phyloP scores from a whole-genome alignment of 192 early-diverging fungal genomes.

The Coemansia sp. region DNA sequence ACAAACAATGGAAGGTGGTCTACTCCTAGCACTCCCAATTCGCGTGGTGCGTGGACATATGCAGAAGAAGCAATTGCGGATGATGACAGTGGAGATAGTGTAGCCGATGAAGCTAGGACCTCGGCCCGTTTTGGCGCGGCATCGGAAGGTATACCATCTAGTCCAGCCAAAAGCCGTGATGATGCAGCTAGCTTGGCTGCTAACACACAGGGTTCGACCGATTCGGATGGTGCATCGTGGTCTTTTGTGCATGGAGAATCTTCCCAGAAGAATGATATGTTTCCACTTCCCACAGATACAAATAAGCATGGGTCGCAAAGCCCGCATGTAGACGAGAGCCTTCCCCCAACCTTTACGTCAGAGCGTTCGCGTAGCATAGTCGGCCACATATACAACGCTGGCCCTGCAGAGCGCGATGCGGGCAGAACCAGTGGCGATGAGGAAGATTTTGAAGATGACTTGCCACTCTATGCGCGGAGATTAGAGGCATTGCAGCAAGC shows the following conservation, averaged over 20 bases:
- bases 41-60: constrained; percentile 30
- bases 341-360: constrained; percentile 35
- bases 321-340: not conserved
- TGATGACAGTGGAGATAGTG: not conserved
- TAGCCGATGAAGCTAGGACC: no score
- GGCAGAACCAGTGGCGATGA: constrained; percentile 3
- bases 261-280: not conserved
- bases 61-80: constrained; percentile 36
- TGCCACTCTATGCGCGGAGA: not conserved
- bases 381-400: constrained; percentile 1
- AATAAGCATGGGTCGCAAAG: not conserved
- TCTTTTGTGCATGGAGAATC: constrained; percentile 8
- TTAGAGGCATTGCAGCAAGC: not conserved
- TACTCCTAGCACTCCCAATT: constrained; percentile 7
- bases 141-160: not conserved
- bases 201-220: not conserved
- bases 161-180: not conserved
- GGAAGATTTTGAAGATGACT: not conserved
- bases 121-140: not conserved
- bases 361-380: constrained; percentile 33
- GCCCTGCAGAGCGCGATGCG: not conserved
- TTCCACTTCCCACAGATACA: not conserved
- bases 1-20: not conserved
- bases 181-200: not conserved
- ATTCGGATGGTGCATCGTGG: constrained; percentile 13